Evolutionary conservation across 2,329 filamentous ascomycete species (phyloP).

Genomic region (Stachybotrys chartarum): DNA sequence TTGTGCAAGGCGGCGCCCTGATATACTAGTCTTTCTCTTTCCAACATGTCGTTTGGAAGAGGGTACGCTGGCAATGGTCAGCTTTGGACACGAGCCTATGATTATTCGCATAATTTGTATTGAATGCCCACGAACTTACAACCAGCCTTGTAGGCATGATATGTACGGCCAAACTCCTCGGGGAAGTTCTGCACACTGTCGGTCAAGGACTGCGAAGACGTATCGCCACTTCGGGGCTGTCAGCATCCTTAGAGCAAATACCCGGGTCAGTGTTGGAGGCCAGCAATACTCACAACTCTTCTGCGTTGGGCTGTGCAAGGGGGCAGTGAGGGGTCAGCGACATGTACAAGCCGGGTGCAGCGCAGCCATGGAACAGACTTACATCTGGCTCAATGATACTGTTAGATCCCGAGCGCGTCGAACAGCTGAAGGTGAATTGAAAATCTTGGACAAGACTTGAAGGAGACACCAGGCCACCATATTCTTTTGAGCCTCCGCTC

Average conservation of each 20-base stretch:
- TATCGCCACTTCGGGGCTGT: conserved; percentile 9
- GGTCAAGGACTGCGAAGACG: conserved; percentile 26
- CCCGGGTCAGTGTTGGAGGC: not conserved
- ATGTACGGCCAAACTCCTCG: conserved; percentile 36
- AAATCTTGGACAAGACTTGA: not conserved
- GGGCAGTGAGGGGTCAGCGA: conserved; percentile 10
- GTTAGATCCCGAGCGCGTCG: conserved; percentile 13
- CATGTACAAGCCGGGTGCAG: not conserved
- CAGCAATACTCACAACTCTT: conserved; percentile 13
- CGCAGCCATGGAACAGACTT: conserved; percentile 7
- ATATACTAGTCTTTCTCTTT: conserved; percentile 32
- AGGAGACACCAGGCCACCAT: not conserved
- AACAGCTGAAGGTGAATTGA: not conserved
- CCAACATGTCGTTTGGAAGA: conserved; percentile 36
- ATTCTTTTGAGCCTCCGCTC: not conserved
- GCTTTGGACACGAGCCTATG: too few relatives aligned
- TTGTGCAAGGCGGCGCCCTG: conserved; percentile 30
- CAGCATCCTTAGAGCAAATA: not conserved
- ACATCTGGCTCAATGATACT: conserved; percentile 26
- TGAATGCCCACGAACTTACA: conserved; percentile 25
- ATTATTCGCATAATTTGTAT: too few relatives aligned
- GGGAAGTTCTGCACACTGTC: conserved; percentile 35
- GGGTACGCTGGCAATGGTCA: conserved; percentile 28
- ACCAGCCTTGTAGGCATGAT: conserved; percentile 39
- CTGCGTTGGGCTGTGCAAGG: conserved; percentile 10